Conservation (phyloP, 2,329 filamentous ascomycete species). For the Daldinia sp. region DNA sequence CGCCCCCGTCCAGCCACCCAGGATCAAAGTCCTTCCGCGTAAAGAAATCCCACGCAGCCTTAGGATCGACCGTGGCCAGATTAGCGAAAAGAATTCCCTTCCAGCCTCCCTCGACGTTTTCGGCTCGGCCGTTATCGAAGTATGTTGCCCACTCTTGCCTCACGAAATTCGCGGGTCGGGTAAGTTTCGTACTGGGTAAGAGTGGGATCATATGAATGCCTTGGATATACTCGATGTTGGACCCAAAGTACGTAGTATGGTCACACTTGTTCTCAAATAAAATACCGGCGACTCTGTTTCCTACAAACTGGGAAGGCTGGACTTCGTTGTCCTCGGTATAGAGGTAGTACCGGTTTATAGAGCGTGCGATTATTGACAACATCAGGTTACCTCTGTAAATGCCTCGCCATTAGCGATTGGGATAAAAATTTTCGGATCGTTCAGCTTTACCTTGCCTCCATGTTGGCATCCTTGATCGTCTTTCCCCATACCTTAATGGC, state of each 20-base stretch:
- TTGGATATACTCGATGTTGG: slow-evolving; percentile 73
- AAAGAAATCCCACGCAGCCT: slow-evolving; percentile 78
- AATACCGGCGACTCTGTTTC: slow-evolving; percentile 76
- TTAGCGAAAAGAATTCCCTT: slow-evolving; percentile 85
- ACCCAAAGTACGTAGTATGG: slow-evolving; percentile 89
- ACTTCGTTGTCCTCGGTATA: slow-evolving; percentile 73
- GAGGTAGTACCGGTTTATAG: slow-evolving; percentile 82
- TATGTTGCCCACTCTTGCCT: slow-evolving; percentile 82
- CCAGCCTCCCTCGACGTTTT: slow-evolving; percentile 79
- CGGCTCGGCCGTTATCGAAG: slow-evolving; percentile 73
- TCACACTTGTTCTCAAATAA: slow-evolving; percentile 96
- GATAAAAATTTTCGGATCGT: background rate
- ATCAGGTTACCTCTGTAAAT: slow-evolving; percentile 74
- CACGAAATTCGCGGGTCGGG: slow-evolving; percentile 75
- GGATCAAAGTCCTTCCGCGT: slow-evolving; percentile 69
- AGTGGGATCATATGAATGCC: slow-evolving; percentile 79
- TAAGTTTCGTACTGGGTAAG: slow-evolving; percentile 68
- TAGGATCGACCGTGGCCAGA: slow-evolving; percentile 77
- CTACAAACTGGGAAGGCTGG: slow-evolving; percentile 79
- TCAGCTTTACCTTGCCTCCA: slow-evolving; percentile 72
- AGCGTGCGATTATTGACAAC: slow-evolving; percentile 78
- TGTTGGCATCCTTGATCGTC: slow-evolving; percentile 75
- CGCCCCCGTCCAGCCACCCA: slow-evolving; percentile 80
- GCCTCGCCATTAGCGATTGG: slow-evolving; percentile 2
- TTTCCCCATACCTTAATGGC: slow-evolving; percentile 94